Conservation (phyloP, 116 monocot species). For the Iris pallida region DNA sequence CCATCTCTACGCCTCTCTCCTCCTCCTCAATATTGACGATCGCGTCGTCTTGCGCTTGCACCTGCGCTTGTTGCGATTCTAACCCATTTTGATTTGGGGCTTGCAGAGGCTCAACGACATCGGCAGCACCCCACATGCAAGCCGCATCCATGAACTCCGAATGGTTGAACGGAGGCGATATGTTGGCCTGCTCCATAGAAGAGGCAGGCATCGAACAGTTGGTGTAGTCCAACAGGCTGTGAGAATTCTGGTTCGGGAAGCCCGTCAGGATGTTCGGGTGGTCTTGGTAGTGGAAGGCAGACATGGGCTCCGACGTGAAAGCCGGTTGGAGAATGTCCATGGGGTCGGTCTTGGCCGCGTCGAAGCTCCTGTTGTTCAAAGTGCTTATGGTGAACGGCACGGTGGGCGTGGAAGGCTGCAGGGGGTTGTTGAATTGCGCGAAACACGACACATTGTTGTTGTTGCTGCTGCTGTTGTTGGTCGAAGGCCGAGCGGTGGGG, state of each 20-base stretch:
- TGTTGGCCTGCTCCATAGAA: conserved; percentile 18
- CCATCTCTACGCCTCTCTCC: conserved; percentile 21
- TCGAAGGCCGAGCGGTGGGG: conserved; percentile 23
- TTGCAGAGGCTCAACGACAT: not conserved
- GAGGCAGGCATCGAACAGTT: conserved; percentile 16
- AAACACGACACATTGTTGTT: conserved; percentile 3
- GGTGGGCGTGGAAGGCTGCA: not conserved
- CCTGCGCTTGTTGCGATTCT: conserved; percentile 6
- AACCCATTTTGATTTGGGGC: not conserved
- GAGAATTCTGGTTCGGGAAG: conserved; percentile 31
- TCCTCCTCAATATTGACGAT: conserved; percentile 6
- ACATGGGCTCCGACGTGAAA: conserved; percentile 6
- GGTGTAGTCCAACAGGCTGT: conserved; percentile 4
- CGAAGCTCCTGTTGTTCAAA: conserved; percentile 14
- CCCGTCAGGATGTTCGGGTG: conserved; percentile 27
- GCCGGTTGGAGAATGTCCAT: conserved; percentile 4
- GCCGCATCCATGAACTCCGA: conserved; percentile 23
- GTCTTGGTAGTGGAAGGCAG: conserved; percentile 24
- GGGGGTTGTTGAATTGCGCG: conserved; percentile 11
- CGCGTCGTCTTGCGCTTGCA: conserved; percentile 9
- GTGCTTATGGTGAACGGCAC: conserved; percentile 66
- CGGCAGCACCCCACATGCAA: conserved; percentile 14
- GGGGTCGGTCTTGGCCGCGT: not conserved
- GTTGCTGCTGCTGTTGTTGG: conserved; percentile 7
- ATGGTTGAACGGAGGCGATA: conserved; percentile 16